Evolutionary conservation across 257 asterid species (phyloP).

Genomic region (Salvia miltiorrhiza): DNA sequence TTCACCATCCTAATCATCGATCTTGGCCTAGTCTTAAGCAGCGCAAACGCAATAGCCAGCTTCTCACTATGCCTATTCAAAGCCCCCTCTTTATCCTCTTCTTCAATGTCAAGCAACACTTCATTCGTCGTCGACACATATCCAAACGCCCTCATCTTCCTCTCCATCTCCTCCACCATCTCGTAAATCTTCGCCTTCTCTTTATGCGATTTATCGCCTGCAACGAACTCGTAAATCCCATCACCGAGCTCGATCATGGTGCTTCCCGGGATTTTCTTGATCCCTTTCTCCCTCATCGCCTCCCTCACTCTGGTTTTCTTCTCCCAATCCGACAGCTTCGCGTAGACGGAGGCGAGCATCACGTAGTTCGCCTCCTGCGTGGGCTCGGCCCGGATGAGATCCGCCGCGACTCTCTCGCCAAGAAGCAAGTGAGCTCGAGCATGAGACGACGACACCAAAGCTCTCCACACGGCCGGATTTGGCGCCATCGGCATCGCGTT

Average conservation of each 20-base stretch:
- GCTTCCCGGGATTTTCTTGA: conserved; percentile 74
- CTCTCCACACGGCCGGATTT: conserved; percentile 66
- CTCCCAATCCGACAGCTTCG: conserved; percentile 56
- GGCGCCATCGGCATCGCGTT: conserved; percentile 61
- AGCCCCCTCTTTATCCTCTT: conserved; percentile 64
- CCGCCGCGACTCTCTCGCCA: conserved; percentile 45
- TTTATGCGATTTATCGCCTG: conserved; percentile 50
- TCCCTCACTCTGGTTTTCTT: conserved; percentile 57
- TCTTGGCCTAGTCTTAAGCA: conserved; percentile 42
- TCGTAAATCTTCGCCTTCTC: conserved; percentile 33
- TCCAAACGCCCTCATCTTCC: conserved; percentile 40
- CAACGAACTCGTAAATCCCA: conserved; percentile 48
- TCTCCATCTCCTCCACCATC: conserved; percentile 64
- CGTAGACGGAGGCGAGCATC: conserved; percentile 61
- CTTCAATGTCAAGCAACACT: conserved; percentile 55
- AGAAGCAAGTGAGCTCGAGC: conserved; percentile 50
- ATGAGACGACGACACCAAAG: conserved; percentile 47
- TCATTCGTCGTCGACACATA: conserved; percentile 37
- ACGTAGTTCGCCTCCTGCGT: conserved; percentile 61
- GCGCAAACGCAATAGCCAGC: conserved; percentile 63
- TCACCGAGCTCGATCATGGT: conserved; percentile 62
- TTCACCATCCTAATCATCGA: conserved; percentile 45
- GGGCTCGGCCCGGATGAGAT: conserved; percentile 54
- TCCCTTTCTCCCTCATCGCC: conserved; percentile 66
- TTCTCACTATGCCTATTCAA: conserved; percentile 52